phyloP scores from a whole-genome alignment of 805 yeast genomes.

The Myxozyma monticola region DNA sequence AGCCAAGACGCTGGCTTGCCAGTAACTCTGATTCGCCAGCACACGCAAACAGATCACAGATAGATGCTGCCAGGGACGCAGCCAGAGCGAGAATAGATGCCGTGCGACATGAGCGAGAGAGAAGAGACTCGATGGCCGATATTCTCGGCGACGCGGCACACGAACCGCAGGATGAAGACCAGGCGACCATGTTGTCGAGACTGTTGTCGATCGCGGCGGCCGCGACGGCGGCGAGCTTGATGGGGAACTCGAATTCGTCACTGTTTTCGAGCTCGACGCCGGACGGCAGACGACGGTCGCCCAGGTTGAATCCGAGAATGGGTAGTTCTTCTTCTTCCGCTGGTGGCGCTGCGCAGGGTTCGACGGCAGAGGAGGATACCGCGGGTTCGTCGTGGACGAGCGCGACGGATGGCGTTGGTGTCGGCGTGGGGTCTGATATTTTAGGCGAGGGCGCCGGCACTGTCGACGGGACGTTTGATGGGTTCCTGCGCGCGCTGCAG shows the following conservation, averaged over 20 bases:
- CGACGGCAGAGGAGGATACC: neutral
- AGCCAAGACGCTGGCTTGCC: too few species aligned
- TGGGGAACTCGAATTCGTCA: slow-evolving; percentile 36
- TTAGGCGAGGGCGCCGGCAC: slow-evolving; percentile 24
- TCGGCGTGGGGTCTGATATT: neutral
- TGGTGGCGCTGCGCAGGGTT: neutral
- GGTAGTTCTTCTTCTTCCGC: too few species aligned
- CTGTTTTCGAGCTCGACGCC: slow-evolving; percentile 25
- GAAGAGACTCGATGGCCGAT: neutral
- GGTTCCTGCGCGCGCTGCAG: slow-evolving; percentile 46
- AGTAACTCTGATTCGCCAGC: too few species aligned
- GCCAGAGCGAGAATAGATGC: too few species aligned
- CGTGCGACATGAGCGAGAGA: neutral
- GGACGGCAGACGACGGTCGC: neutral
- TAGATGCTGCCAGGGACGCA: too few species aligned
- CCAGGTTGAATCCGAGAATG: neutral
- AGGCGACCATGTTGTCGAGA: slow-evolving; percentile 47
- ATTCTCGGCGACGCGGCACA: neutral
- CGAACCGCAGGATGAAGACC: slow-evolving; percentile 36
- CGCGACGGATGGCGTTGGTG: neutral
- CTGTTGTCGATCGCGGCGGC: slow-evolving; percentile 48
- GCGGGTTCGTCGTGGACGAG: neutral
- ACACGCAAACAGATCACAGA: too few species aligned
- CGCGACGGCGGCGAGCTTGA: slow-evolving; percentile 46
- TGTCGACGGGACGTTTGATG: slow-evolving; percentile 46